phyloP scores from a whole-genome alignment of 2,329 filamentous ascomycete species.

The Colletotrichum sp. region DNA sequence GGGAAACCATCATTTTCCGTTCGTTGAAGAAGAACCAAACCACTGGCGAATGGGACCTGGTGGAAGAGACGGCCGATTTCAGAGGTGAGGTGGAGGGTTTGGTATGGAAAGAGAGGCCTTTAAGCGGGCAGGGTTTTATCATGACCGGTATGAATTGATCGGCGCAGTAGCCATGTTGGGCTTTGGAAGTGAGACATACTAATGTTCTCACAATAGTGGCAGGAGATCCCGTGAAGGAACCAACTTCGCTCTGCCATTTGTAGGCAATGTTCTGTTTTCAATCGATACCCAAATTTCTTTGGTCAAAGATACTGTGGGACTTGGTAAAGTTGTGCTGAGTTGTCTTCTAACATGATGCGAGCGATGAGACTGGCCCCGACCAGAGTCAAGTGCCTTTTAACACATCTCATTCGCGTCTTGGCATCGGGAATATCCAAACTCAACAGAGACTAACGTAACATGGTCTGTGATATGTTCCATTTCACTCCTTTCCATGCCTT shows the following conservation, averaged over 20 bases:
- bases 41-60: conserved; percentile 38
- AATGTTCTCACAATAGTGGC: not conserved
- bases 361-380: not conserved
- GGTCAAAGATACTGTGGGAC: not conserved
- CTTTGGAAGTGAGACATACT: not conserved
- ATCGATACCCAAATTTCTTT: not conserved
- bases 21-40: conserved; percentile 34
- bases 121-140: conserved; percentile 38
- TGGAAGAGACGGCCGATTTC: conserved; percentile 42
- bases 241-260: not conserved
- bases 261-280: not conserved
- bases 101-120: conserved; percentile 38
- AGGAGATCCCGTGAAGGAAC: not conserved
- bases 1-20: conserved; percentile 37
- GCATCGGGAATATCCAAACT: not conserved
- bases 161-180: conserved; percentile 1
- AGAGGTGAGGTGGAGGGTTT: conserved; percentile 31
- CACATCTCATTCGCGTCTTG: not conserved
- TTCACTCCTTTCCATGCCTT: too few species aligned
- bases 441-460: not conserved
- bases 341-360: not conserved
- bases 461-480: not conserved
- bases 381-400: not conserved
- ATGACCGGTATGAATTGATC: conserved; percentile 30
- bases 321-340: not conserved